These are phyloP conservation scores for Globisporangium emineosum DNA, from an alignment of 352 stramenopile species.

Conservation along the genomic window DNA sequence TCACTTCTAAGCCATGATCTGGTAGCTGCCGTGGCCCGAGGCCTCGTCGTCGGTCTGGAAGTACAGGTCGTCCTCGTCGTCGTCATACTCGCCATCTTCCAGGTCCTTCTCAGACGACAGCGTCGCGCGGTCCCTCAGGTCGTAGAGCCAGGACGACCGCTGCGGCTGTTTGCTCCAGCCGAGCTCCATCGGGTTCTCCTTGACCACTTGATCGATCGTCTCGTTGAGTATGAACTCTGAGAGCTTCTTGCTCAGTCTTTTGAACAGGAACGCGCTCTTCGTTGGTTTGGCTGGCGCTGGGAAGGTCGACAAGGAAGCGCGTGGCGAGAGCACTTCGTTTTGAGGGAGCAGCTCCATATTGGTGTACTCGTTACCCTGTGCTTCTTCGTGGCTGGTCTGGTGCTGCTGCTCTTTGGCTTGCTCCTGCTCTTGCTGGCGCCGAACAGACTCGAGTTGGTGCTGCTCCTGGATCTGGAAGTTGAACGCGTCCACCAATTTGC, in stretches of 20 bases:
- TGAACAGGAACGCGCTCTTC: conserved; percentile 8
- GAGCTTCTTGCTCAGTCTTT: conserved; percentile 23
- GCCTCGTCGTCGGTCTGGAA: conserved; percentile 25
- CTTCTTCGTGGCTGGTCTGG: not conserved
- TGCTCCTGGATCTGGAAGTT: conserved; percentile 32
- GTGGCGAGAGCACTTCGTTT: conserved; percentile 19
- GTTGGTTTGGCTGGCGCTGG: not conserved
- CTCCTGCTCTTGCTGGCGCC: not conserved
- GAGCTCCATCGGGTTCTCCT: conserved; percentile 25
- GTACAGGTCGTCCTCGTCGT: conserved; percentile 19
- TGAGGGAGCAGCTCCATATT: not conserved
- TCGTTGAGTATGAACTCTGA: conserved; percentile 26
- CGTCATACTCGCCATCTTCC: not conserved
- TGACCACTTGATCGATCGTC: conserved; percentile 10
- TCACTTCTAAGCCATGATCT: conserved; percentile 20
- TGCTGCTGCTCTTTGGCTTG: not conserved
- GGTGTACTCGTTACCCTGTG: not conserved
- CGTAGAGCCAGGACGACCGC: conserved; percentile 15
- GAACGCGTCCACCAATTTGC: conserved; percentile 34
- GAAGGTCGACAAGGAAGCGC: not conserved
- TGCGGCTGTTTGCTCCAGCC: conserved; percentile 15
- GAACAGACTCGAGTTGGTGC: not conserved
- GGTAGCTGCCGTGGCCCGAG: conserved; percentile 20
- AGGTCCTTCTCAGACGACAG: not conserved
- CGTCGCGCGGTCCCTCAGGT: conserved; percentile 4